A percentile compares a stretch with the other conserved stretches of the same genome.
Evolutionary conservation across 2,329 filamentous ascomycete species (phyloP).

Genomic region (Talaromyces sp.): DNA sequence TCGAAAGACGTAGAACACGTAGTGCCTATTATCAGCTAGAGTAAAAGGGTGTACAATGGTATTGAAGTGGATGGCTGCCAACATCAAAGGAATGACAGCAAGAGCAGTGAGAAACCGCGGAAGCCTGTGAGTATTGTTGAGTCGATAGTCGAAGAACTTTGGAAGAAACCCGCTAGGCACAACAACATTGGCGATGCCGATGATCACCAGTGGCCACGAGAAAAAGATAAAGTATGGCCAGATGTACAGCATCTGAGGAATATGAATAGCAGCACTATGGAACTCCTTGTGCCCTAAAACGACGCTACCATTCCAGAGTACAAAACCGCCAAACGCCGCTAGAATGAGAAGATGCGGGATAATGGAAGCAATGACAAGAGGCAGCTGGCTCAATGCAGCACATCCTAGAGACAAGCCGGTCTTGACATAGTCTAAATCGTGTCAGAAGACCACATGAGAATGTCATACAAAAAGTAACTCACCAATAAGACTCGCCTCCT

Average conservation of each 20-base stretch:
- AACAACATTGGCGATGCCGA: conserved; percentile 43
- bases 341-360: conserved; percentile 58
- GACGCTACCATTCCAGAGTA: conserved; percentile 82
- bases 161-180: conserved; percentile 27
- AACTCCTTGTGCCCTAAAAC: conserved; percentile 94
- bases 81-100: conserved; percentile 35
- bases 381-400: conserved; percentile 45
- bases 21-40: conserved; percentile 92
- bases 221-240: conserved; percentile 90
- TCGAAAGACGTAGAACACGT: conserved; percentile 94
- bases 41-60: conserved; percentile 95
- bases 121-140: conserved; percentile 25
- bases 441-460: conserved; percentile 16
- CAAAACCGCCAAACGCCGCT: conserved; percentile 64
- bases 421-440: conserved; percentile 40
- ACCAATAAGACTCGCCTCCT: conserved; percentile 47
- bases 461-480: conserved; percentile 10
- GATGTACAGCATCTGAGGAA: conserved; percentile 91
- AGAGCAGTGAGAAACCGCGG: conserved; percentile 35
- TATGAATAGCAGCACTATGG: conserved; percentile 80
- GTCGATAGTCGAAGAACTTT: conserved; percentile 27
- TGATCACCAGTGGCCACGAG: conserved; percentile 69
- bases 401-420: conserved; percentile 58
- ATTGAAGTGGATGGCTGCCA: conserved; percentile 64
- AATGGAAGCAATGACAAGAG: conserved; percentile 33